Evolutionary conservation across 805 yeast species (phyloP), one percentile per base, ranked within the genome.

Genomic region (Ascoidea asiatica): DNA sequence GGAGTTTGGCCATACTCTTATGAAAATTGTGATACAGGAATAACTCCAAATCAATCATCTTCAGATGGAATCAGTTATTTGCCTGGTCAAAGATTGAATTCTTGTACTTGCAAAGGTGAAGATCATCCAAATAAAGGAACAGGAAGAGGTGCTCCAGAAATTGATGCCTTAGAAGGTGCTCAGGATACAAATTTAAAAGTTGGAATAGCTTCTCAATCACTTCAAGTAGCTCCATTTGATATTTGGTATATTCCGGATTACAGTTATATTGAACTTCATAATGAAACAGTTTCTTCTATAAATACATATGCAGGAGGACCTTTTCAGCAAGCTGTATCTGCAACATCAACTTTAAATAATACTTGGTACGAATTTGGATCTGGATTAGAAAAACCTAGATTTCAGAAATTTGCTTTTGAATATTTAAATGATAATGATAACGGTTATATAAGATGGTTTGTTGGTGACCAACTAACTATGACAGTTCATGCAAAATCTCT

Each of bases 201-300:
- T 43, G 76, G 76, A 36, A 62, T 68, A 23, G 75, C 66, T 3
- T 69, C 75, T 1, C 77, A 71, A 49, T 69, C 77, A 1, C 59
- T 66, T 47, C 76, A 72, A 56, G 56, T 72, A 48, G 77, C 77
- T 6, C 77, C 77, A 1, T 61, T 60, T 54, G 76, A 72, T 53
- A 63, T 70, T 38, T 72, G 77, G 77, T 72, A 70, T 50, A 56
- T 55, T 50, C 74, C 77, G 3, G 75, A 72, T 52, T 71, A 71
- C 53, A 62, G 66, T 46, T 72, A 62, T 47, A 56, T 71, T 39
- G 68, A 64, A 40, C 55, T 72, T 38, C 55, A 69, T 50, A 67
- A 72, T 51, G 35, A 38, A 5, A 57, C 67, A 17, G 59, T 65
- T 23, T 66, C 76, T 1, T 49, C 64, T 15, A 66, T 70, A 68